Conservation (phyloP, 495 filamentous ascomycete genomes). For the Aspergillus funiculosus region DNA sequence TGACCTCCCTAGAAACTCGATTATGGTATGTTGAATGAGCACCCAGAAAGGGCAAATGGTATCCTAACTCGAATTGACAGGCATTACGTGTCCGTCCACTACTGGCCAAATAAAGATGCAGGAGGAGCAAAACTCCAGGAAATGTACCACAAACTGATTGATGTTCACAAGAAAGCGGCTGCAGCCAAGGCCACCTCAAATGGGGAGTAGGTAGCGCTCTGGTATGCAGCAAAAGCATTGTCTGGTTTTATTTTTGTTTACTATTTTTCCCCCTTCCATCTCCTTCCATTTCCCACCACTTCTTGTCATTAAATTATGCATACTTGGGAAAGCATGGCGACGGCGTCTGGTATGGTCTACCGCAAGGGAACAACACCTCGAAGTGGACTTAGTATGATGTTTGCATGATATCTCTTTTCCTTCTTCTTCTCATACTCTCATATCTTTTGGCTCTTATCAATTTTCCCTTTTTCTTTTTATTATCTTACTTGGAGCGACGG, state of each 20-base stretch:
- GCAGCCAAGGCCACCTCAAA: constrained; percentile 23
- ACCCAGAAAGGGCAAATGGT: too few relatives aligned
- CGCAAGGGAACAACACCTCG: constrained; percentile 12
- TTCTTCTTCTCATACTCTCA: constrained; percentile 5
- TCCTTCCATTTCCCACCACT: constrained; percentile 8
- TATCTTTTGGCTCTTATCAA: constrained; percentile 14
- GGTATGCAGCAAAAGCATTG: constrained; percentile 11
- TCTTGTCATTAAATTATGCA: constrained; percentile 23
- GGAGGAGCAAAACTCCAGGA: constrained; percentile 39
- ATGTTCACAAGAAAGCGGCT: constrained; percentile 26
- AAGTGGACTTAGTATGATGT: constrained; percentile 22
- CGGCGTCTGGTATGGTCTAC: constrained; percentile 25
- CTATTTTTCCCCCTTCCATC: constrained; percentile 8
- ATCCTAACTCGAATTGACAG: too few relatives aligned
- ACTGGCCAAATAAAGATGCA: constrained; percentile 48
- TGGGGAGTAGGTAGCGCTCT: constrained; percentile 19
- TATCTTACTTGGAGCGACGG: constrained; percentile 13
- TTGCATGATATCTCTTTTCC: constrained; percentile 21
- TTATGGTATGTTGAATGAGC: constrained; percentile 39
- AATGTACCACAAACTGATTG: constrained; percentile 46
- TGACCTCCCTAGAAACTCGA: constrained; percentile 38
- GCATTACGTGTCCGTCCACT: constrained; percentile 43
- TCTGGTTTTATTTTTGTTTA: constrained; percentile 19
- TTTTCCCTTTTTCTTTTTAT: background rate
- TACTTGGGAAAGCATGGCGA: constrained; percentile 33